Evolutionary conservation across 345 rosid genomes (phyloP), one percentile per base, ranked within the genome.

Genomic region (Hypericum perforatum): DNA sequence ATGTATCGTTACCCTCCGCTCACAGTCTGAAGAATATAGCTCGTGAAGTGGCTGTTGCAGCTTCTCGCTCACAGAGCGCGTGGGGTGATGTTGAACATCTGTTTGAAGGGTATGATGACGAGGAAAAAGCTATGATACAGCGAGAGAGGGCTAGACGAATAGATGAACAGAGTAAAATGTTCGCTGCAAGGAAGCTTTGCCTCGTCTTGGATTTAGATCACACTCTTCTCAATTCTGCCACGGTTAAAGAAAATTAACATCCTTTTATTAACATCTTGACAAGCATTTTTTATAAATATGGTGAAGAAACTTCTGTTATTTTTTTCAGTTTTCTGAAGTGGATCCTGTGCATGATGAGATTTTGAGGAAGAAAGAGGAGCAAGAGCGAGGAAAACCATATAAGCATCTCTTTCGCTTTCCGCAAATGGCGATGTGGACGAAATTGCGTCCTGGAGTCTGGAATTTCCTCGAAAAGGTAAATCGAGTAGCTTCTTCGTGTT

Each of bases 371-470:
- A 92, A 92, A 74, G 98, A 92, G 73, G 95, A 92, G 68, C 87
- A 82, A 64, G 98, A 88, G 76, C 90, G 86, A 55, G 96, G 81
- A 56, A 83, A 92, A 67, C 76, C 88, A 50, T 64, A 63, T 16
- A 81, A 92, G 63, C 98, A 92, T 73, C 80, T 92, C 55, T 92
- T 79, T 61, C 82, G 96, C 59, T 82, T 92, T 61, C 71, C 85
- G 36, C 90, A 88, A 70, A 92, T 92, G 98, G 94, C 78, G 70
- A 92, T 92, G 98, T 92, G 98, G 98, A 92, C 98, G 14, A 92
- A 92, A 70, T 53, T 92, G 80, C 81, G 98, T 48, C 96, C 98
- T 46, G 98, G 98, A 56, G 73, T 92, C 48, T 92, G 98, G 98
- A 88, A 79, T 59, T 88, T 92, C 56, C 72, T 92, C 64, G 98